Percentiles rank a stretch among this genome's conserved stretches.
Evolutionary conservation across 176 grass and related monocot species (phyloP).

Genomic region (Triticum turgidum): DNA sequence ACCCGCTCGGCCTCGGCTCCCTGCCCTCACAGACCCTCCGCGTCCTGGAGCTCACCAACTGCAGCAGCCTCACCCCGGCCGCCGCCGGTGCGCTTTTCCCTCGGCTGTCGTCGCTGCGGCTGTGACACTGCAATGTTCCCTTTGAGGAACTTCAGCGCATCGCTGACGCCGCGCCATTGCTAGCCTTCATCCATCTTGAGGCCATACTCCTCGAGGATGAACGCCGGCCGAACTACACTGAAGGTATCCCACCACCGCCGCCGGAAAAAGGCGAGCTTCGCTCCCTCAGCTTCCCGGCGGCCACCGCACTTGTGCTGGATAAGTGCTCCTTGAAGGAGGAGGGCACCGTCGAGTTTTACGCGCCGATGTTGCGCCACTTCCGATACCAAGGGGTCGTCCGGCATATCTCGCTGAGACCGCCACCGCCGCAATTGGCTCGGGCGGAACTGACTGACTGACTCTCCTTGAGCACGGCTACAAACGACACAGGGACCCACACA

Average conservation of each 20-base stretch:
- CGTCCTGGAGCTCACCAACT: not conserved
- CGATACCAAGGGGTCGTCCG: not conserved
- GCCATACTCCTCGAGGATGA: not conserved
- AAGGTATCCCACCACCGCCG: not conserved
- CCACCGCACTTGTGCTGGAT: not conserved
- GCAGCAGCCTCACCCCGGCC: not conserved
- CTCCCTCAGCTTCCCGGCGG: not conserved
- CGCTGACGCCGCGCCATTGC: not conserved
- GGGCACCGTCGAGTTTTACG: not conserved
- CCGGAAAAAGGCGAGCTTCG: not conserved
- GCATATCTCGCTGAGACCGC: not conserved
- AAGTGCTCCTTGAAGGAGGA: not conserved
- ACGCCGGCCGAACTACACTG: too few relatives aligned
- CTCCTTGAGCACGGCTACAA: not conserved
- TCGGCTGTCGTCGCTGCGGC: not conserved
- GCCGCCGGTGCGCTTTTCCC: not conserved
- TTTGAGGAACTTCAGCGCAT: not conserved
- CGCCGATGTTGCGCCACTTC: not conserved
- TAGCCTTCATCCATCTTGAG: not conserved
- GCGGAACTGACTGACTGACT: not conserved
- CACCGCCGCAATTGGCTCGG: not conserved
- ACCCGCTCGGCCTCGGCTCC: not conserved
- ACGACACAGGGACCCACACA: not conserved
- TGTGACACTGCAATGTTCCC: not conserved
- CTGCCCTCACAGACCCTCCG: not conserved